phyloP scores from a whole-genome alignment of 177 flowering plant genomes.

The Vitis hybrid region DNA sequence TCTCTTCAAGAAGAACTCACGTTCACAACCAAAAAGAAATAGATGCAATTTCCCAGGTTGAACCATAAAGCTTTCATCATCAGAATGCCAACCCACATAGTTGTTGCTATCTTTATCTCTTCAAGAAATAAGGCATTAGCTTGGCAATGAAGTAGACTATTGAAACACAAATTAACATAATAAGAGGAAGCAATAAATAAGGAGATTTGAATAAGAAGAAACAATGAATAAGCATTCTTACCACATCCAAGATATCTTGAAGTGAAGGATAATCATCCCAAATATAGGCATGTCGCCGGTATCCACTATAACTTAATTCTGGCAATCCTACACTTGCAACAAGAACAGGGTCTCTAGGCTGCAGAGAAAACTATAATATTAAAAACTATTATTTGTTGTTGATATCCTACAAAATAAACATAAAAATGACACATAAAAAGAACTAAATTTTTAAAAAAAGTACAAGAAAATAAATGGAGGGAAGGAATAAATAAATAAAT shows the following conservation, averaged over 20 bases:
- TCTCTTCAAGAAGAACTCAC: conserved; percentile 79
- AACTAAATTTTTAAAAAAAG: background rate
- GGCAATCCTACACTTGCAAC: conserved; percentile 69
- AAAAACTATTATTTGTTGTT: background rate
- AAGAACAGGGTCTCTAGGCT: conserved; percentile 88
- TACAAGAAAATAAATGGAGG: background rate
- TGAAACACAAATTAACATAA: background rate
- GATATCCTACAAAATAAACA: background rate
- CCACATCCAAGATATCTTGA: conserved; percentile 57
- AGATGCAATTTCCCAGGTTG: conserved; percentile 82
- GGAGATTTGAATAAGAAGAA: too few relatives aligned
- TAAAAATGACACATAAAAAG: too few relatives aligned
- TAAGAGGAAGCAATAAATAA: background rate
- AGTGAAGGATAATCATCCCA: conserved; percentile 90
- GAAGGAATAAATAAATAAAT: background rate
- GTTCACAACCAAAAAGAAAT: conserved; percentile 85
- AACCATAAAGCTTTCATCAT: conserved; percentile 92
- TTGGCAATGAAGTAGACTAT: background rate
- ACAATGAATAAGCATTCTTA: conserved; percentile 27
- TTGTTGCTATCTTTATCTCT: conserved; percentile 82
- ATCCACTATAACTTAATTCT: conserved; percentile 77
- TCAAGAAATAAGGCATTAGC: conserved; percentile 1
- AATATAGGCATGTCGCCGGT: conserved; percentile 65
- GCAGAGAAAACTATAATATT: conserved; percentile 14
- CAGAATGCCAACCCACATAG: conserved; percentile 93